Base-by-base conservation (phyloP, 257 asterid genomes). In the Catharanthus roseus region DNA sequence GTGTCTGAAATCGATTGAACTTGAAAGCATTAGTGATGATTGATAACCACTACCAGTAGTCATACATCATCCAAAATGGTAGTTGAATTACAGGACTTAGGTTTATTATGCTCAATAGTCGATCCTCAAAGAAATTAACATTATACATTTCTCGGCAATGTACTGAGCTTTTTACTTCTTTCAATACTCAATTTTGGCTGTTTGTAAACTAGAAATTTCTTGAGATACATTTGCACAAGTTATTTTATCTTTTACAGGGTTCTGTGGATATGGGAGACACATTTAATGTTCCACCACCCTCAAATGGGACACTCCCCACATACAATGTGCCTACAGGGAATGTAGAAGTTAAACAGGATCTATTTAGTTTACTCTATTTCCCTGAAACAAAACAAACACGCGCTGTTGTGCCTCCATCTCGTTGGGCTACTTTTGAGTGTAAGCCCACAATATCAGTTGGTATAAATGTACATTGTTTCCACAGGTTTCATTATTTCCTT, bases 351-450 rank as follows among this genome's bases (percentile, higher is more conserved):
- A 69, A 76, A 15, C 75, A 76, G 19, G 97, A 93, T 85, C 96
- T 91, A 75, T 91, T 91, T 81, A 84, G 90, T 71, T 84, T 91
- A 69, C 96, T 89, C 58, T 88, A 89, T 65, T 82, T 75, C 58
- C 72, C 95, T 10, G 90, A 91, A 44, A 75, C 75, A 33, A 79
- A 84, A 55, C 91, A 83, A 69, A 92, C 88, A 47, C 92, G 93
- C 16, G 61, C 83, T 4, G 84, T 93, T 58, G 99, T 89, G 57
- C 97, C 96, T 80, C 96, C 96, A 41, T 87, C 96, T 29, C 91
- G 92, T 63, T 93, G 98, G 98, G 96, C 98, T 54, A 89, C 98
- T 44, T 93, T 93, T 61, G 97, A 91, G 66, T 92, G 98, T 92
- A 86, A 85, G 97, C 67, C 64, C 69, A 31, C 63, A 60, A 23